Percentiles rank a stretch among this genome's conserved stretches.
Evolutionary conservation across 1,284 basidiomycete species (phyloP).

Genomic region (Ceratobasidium sp.): DNA sequence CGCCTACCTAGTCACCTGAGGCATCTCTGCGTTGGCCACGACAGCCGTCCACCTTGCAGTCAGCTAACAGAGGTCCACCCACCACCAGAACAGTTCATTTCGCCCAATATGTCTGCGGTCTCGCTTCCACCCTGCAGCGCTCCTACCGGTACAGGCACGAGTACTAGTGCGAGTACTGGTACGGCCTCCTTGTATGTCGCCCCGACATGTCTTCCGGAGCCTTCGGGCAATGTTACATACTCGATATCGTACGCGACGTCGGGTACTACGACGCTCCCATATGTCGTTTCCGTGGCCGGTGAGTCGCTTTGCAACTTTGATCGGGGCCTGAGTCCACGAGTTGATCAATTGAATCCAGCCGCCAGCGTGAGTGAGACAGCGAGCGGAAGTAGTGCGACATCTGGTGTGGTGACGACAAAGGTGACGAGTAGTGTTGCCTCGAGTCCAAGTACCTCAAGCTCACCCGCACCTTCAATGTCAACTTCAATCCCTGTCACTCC

Average conservation of each 20-base stretch:
- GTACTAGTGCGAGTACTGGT: background rate
- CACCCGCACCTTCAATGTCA: slow-evolving; percentile 9
- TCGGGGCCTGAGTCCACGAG: slow-evolving; percentile 6
- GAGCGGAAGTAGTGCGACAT: background rate
- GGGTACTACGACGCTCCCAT: slow-evolving; percentile 2
- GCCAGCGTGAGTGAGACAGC: slow-evolving; percentile 13
- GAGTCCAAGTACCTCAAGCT: slow-evolving; percentile 4
- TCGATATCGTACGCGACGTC: slow-evolving; percentile 19
- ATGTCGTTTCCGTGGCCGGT: slow-evolving; percentile 27
- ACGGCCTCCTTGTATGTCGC: slow-evolving; percentile 18
- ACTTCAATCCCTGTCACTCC: background rate
- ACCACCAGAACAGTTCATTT: slow-evolving; percentile 10
- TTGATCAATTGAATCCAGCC: slow-evolving; percentile 13
- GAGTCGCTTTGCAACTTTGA: background rate
- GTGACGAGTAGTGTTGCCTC: slow-evolving; percentile 9
- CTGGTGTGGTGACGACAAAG: slow-evolving; percentile 11
- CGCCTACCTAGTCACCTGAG: slow-evolving; percentile 19
- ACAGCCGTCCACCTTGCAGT: background rate
- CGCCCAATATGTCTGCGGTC: slow-evolving; percentile 18
- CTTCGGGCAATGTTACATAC: slow-evolving; percentile 38
- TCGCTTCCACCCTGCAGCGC: slow-evolving; percentile 25
- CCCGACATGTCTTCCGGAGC: slow-evolving; percentile 33
- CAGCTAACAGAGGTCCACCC: background rate
- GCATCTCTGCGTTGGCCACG: slow-evolving; percentile 7
- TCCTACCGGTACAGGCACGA: background rate